Evolutionary conservation across 2,329 filamentous ascomycete species (phyloP).

Genomic region (Diaporthe helianthi): DNA sequence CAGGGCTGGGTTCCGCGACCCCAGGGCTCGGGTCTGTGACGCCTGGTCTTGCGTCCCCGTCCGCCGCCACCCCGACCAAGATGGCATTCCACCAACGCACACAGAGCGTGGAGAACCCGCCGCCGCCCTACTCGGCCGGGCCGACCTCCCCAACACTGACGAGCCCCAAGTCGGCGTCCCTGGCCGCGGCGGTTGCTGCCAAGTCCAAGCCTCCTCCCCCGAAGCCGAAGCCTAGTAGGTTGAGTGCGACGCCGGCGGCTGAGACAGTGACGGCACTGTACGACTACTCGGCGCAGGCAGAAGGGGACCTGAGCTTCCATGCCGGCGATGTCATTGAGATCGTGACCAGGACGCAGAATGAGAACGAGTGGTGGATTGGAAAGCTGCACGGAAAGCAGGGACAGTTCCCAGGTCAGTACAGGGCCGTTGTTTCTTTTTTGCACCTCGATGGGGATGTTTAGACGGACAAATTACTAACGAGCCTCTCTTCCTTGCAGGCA

Average conservation of each 20-base stretch:
- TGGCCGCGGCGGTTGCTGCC: slow-evolving; percentile 58
- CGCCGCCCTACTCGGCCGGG: slow-evolving; percentile 73
- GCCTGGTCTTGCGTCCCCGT: slow-evolving; percentile 5
- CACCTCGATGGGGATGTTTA: background rate
- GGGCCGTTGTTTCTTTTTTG: background rate
- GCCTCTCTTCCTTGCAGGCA: slow-evolving; percentile 42
- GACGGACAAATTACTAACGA: background rate
- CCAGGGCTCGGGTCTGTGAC: slow-evolving; percentile 23
- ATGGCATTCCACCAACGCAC: slow-evolving; percentile 42
- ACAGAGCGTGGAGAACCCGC: slow-evolving; percentile 63
- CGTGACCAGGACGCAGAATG: slow-evolving; percentile 79
- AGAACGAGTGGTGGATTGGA: slow-evolving; percentile 98
- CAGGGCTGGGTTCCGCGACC: slow-evolving; percentile 1
- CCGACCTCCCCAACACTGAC: slow-evolving; percentile 41
- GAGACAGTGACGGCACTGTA: slow-evolving; percentile 92
- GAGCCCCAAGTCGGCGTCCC: slow-evolving; percentile 41
- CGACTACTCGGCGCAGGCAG: slow-evolving; percentile 94
- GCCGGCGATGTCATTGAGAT: slow-evolving; percentile 93
- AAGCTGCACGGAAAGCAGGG: slow-evolving; percentile 80
- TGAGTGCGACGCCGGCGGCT: slow-evolving; percentile 68
- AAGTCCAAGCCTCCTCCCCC: slow-evolving; percentile 75
- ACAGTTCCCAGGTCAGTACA: slow-evolving; percentile 88
- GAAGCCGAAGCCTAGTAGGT: slow-evolving; percentile 78
- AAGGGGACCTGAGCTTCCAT: slow-evolving; percentile 90
- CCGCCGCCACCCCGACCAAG: slow-evolving; percentile 36